These are phyloP conservation scores for Globisporangium nunn DNA, from an alignment of 352 stramenopile species.

Conservation along the genomic window DNA sequence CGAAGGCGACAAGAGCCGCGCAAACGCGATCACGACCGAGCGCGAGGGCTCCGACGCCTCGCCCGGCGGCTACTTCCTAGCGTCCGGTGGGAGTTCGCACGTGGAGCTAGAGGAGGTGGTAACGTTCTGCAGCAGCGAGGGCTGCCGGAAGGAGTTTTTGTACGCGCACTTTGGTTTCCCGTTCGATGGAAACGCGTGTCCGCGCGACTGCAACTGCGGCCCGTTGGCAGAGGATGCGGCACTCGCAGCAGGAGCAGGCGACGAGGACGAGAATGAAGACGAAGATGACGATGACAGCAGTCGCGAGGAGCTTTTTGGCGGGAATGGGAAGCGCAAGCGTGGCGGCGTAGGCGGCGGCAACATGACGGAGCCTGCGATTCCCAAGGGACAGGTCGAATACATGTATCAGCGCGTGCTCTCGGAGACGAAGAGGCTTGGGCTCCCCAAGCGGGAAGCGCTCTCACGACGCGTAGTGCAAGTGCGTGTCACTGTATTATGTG, in stretches of 20 bases:
- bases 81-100: slow-evolving; percentile 34
- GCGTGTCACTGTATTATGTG: slow-evolving; percentile 10
- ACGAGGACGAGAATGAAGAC: not conserved
- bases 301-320: not conserved
- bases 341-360: not conserved
- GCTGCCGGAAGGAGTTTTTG: slow-evolving; percentile 51
- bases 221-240: slow-evolving; percentile 10
- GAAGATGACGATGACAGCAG: not conserved
- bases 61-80: not conserved
- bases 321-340: not conserved
- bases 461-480: slow-evolving; percentile 42
- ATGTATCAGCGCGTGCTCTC: slow-evolving; percentile 49
- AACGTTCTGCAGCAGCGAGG: slow-evolving; percentile 42
- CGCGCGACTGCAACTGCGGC: slow-evolving; percentile 61
- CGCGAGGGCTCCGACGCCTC: slow-evolving; percentile 18
- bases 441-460: slow-evolving; percentile 53
- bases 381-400: slow-evolving; percentile 38
- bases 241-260: not conserved
- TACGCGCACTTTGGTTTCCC: slow-evolving; percentile 47
- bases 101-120: slow-evolving; percentile 39
- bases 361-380: not conserved
- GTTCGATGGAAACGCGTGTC: slow-evolving; percentile 31
- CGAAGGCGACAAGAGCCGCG: slow-evolving; percentile 45
- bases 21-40: slow-evolving; percentile 35
- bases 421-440: slow-evolving; percentile 28